Evolutionary conservation across 2,329 filamentous ascomycete species (phyloP), one percentile per base, ranked within the genome.

Genomic region (Chlorencoelia australis): DNA sequence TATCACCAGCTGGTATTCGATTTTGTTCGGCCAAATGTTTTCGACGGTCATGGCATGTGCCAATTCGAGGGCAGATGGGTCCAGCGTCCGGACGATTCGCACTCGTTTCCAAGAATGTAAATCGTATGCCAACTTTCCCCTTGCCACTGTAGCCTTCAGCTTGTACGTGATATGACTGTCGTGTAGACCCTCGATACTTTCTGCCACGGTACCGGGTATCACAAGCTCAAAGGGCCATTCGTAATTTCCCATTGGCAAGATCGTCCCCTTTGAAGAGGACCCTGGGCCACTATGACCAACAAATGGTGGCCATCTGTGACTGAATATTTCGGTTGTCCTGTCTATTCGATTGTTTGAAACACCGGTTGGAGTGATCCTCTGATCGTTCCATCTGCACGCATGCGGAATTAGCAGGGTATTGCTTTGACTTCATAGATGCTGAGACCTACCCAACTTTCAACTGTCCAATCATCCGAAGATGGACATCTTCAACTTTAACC

Each of bases 21-120:
- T 75, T 67, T 98, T 98, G 65, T 94, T 91, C 5, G 87, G 83
- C 91, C 91, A 98, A 45, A 94, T 82, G 55, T 95, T 95, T 60
- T 95, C 88, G 46, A 96, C 88, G 45, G 84, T 85, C 85, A 95
- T 91, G 31, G 86, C 81, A 59, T 96, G 82, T 24, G 82, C 70
- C 44, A 88, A 72, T 55, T 89, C 83, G 40, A 88, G 67, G 8
- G 82, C 81, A 33, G 78, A 79, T 8, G 82, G 72, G 42, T 85
- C 81, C 30, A 88, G 64, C 1, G 84, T 89, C 39, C 84, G 74
- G 40, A 89, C 82, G 39, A 89, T 75, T 37, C 84, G 75, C 38
- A 91, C 61, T 35, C 82, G 79, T 59, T 89, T 89, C 57, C 80
- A 80, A 21, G 84, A 74, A 48, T 83, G 76, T 33, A 94, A 67